These are phyloP conservation scores for Septoria petroselini DNA, from an alignment of 2,329 filamentous ascomycete genomes.

Conservation along the genomic window DNA sequence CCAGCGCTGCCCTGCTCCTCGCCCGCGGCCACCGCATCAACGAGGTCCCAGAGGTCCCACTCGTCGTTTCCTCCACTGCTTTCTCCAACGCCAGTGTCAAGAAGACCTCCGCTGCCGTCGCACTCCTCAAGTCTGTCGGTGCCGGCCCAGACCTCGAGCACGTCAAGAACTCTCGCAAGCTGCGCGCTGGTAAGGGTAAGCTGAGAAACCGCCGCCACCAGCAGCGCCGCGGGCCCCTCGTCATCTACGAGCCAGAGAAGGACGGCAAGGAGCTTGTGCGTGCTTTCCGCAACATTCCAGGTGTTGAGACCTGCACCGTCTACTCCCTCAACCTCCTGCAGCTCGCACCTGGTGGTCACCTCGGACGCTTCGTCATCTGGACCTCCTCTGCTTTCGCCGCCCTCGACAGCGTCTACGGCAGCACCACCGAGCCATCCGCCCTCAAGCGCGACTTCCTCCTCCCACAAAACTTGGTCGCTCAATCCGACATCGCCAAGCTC, in stretches of 20 bases:
- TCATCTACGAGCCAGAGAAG: conserved; percentile 93
- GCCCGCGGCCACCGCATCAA: conserved; percentile 96
- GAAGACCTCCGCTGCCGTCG: conserved; percentile 85
- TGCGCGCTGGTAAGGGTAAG: conserved; percentile 98
- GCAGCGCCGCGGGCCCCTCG: conserved; percentile 94
- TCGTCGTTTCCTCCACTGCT: conserved; percentile 87
- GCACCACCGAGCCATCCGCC: conserved; percentile 80
- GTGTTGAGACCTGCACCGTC: conserved; percentile 94
- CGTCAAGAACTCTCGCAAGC: conserved; percentile 94
- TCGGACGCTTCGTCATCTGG: conserved; percentile 99
- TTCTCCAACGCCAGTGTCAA: conserved; percentile 75
- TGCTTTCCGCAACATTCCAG: conserved; percentile 98
- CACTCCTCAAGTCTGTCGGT: conserved; percentile 86
- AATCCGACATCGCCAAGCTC: conserved; percentile 92
- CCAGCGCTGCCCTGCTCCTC: conserved; percentile 88
- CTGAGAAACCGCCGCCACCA: conserved; percentile 92
- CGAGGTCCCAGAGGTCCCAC: conserved; percentile 89
- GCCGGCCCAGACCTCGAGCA: conserved; percentile 88
- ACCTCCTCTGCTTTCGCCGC: conserved; percentile 95
- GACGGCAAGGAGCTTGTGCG: conserved; percentile 92
- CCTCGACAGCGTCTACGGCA: conserved; percentile 95
- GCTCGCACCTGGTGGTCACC: conserved; percentile 96
- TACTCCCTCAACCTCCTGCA: conserved; percentile 97
- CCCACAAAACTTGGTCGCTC: conserved; percentile 84
- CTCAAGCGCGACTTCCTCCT: conserved; percentile 99